Conservation (phyloP, 192 early-diverging fungal species). For the Chytriomyces confervae region DNA sequence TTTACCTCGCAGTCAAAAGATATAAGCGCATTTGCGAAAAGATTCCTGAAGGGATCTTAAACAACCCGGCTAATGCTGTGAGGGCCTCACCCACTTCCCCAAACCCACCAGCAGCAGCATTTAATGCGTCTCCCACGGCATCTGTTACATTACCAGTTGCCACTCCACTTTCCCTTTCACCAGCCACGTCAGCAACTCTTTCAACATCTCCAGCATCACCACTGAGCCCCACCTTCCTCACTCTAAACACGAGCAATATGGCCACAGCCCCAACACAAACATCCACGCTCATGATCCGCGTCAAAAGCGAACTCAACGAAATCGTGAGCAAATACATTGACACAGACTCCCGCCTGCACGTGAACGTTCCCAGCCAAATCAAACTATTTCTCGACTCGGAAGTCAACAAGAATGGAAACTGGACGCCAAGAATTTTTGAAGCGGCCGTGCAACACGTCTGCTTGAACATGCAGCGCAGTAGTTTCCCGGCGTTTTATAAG, state of each 20-base stretch:
- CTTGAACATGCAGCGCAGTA: slow-evolving; percentile 10
- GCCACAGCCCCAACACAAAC: not conserved
- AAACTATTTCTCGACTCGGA: slow-evolving; percentile 22
- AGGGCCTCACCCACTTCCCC: not conserved
- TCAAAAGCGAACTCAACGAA: slow-evolving; percentile 21
- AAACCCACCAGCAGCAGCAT: not conserved
- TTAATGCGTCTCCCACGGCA: not conserved
- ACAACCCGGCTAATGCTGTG: slow-evolving; percentile 18
- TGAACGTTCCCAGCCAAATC: slow-evolving; percentile 10
- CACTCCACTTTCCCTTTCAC: not conserved
- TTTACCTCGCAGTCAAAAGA: slow-evolving; percentile 27
- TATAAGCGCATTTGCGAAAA: slow-evolving; percentile 28
- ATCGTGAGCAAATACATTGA: slow-evolving; percentile 25
- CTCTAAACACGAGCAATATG: not conserved
- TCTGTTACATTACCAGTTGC: not conserved
- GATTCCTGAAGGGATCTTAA: slow-evolving; percentile 26
- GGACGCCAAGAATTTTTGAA: slow-evolving; percentile 28
- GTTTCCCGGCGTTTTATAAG: slow-evolving; percentile 26
- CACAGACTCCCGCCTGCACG: slow-evolving; percentile 9
- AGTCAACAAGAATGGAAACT: slow-evolving; percentile 28
- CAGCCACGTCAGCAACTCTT: not conserved
- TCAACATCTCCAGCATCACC: not conserved
- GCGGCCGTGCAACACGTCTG: slow-evolving; percentile 10
- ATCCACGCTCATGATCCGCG: not conserved
- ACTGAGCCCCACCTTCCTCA: not conserved